These are phyloP conservation scores for Takashimella koratensis DNA, from an alignment of 1,284 basidiomycete genomes.

Conservation along the genomic window DNA sequence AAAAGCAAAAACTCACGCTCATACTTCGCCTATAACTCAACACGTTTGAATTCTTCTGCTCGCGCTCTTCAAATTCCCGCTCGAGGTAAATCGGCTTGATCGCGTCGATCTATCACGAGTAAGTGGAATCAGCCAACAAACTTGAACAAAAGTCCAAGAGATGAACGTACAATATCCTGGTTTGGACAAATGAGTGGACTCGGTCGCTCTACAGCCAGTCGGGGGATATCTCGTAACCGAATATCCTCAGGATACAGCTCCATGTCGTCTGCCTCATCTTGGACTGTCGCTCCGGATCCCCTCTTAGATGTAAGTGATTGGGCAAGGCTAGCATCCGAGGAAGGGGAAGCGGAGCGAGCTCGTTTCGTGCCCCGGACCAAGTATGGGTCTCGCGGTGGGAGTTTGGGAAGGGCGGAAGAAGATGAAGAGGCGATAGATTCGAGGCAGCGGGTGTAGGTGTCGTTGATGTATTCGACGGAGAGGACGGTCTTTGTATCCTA, in stretches of 20 bases:
- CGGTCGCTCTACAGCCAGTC: conserved; percentile 30
- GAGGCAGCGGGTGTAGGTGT: conserved; percentile 25
- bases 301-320: too few relatives aligned
- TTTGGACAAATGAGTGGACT: conserved; percentile 43
- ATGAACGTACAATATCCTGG: conserved; percentile 44
- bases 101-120: conserved; percentile 37
- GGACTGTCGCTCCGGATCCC: too few relatives aligned
- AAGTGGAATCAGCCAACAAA: not conserved
- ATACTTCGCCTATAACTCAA: conserved; percentile 46
- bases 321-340: too few relatives aligned
- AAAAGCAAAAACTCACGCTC: conserved; percentile 31
- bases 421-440: conserved; percentile 8
- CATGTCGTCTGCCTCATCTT: conserved; percentile 24
- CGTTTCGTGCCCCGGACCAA: too few relatives aligned
- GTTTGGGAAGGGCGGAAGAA: not conserved
- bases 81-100: conserved; percentile 47
- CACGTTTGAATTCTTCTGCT: conserved; percentile 47
- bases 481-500: conserved; percentile 29
- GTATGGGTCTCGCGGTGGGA: conserved; percentile 20
- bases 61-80: conserved; percentile 43
- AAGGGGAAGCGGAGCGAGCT: too few relatives aligned
- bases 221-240: conserved; percentile 35
- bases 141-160: not conserved
- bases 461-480: conserved; percentile 26
- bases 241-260: conserved; percentile 27